phyloP scores from a whole-genome alignment of 2,329 filamentous ascomycete genomes.

The Pseudogymnoascus sp. region DNA sequence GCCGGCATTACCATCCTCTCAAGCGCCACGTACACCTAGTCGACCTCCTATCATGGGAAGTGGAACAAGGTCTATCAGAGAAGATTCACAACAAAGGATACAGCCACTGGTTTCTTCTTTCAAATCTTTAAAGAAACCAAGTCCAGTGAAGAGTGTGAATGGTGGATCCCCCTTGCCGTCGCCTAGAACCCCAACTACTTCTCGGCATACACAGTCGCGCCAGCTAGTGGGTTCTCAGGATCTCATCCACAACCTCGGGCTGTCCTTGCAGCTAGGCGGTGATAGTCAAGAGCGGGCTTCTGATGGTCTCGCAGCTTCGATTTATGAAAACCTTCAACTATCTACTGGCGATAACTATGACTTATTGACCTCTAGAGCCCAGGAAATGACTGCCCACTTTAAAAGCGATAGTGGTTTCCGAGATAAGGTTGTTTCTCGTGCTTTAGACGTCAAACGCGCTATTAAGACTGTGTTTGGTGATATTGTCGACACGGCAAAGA shows the following conservation, averaged over 20 bases:
- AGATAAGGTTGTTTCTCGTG: not conserved
- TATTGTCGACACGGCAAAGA: not conserved
- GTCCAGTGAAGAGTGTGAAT: not conserved
- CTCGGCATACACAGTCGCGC: not conserved
- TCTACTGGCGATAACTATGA: not conserved
- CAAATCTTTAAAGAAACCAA: not conserved
- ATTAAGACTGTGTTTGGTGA: not conserved
- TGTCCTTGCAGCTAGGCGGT: not conserved
- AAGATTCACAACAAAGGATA: not conserved
- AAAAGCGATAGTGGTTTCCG: not conserved
- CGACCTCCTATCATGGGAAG: constrained; percentile 3
- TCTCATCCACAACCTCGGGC: not conserved
- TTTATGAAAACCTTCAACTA: not conserved
- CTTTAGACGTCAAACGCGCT: not conserved
- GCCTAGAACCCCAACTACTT: not conserved
- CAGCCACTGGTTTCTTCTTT: not conserved
- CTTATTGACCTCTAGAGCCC: not conserved
- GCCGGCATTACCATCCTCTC: not conserved
- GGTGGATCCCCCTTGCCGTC: not conserved
- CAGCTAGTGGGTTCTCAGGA: not conserved
- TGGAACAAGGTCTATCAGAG: not conserved
- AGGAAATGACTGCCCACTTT: not conserved
- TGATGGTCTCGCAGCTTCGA: not conserved
- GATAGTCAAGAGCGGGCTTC: not conserved
- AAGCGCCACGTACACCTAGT: not conserved